phyloP scores from a whole-genome alignment of 345 rosid genomes.

The Firmiana major region DNA sequence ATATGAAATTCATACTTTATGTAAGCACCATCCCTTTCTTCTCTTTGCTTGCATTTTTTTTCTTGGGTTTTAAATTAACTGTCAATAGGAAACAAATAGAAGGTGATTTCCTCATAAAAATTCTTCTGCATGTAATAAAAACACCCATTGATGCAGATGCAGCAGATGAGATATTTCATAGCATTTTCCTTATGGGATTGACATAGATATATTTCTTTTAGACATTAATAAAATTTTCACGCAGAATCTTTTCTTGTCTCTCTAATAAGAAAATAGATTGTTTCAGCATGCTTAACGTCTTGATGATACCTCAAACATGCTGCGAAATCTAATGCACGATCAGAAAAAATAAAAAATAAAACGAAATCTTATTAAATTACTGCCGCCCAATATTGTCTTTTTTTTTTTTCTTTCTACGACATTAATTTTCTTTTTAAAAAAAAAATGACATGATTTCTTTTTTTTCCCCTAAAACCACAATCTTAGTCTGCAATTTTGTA shows the following conservation, averaged over 20 bases:
- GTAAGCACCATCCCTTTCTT: neutral
- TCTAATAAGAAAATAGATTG: neutral
- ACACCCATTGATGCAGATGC: conserved; percentile 1
- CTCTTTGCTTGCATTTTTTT: neutral
- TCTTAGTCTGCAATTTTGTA: neutral
- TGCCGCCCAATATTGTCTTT: neutral
- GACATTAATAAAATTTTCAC: conserved; percentile 2
- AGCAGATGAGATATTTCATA: neutral
- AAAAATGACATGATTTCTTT: neutral
- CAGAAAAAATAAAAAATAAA: too few species aligned
- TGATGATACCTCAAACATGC: conserved; percentile 2
- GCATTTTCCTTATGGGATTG: neutral
- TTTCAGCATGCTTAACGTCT: too few species aligned
- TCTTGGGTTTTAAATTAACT: neutral
- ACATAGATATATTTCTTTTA: neutral
- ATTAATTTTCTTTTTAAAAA: neutral
- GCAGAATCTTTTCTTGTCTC: neutral
- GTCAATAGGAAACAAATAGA: neutral
- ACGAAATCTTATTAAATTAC: neutral
- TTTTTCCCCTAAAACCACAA: neutral
- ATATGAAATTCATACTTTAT: neutral
- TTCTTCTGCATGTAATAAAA: neutral
- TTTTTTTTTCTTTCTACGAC: neutral
- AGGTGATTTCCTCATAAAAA: neutral
- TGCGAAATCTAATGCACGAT: neutral